Evolutionary conservation across 441 rosid species (phyloP).

Genomic region (Erodium moschatum): DNA sequence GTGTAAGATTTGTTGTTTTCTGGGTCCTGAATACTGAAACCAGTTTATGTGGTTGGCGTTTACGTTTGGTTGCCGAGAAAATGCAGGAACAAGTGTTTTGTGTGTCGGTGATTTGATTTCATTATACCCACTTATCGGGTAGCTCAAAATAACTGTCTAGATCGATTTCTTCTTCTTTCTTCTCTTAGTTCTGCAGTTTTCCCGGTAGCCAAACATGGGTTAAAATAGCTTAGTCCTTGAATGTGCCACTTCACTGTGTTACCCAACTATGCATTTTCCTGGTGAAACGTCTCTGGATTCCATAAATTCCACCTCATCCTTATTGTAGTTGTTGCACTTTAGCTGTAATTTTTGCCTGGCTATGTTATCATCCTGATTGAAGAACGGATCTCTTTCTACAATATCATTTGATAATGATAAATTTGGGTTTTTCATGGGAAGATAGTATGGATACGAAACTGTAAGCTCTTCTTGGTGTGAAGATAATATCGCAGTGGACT

Average conservation of each 20-base stretch:
- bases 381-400: too few species aligned
- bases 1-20: neutral
- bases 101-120: neutral
- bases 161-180: neutral
- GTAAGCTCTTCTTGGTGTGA: neutral
- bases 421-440: neutral
- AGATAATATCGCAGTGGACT: neutral
- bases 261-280: too few species aligned
- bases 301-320: neutral
- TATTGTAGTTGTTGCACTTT: neutral
- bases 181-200: neutral
- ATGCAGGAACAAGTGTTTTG: neutral
- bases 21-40: neutral
- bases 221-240: neutral
- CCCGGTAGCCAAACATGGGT: neutral
- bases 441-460: neutral
- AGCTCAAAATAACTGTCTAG: neutral
- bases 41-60: neutral
- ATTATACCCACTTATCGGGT: neutral
- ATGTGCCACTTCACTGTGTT: neutral
- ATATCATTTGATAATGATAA: neutral
- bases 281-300: neutral
- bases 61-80: conserved; percentile 16
- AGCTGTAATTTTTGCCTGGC: too few species aligned
- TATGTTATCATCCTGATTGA: neutral